phyloP scores from a whole-genome alignment of 2,329 filamentous ascomycete genomes.

The Aspergillus sp. region DNA sequence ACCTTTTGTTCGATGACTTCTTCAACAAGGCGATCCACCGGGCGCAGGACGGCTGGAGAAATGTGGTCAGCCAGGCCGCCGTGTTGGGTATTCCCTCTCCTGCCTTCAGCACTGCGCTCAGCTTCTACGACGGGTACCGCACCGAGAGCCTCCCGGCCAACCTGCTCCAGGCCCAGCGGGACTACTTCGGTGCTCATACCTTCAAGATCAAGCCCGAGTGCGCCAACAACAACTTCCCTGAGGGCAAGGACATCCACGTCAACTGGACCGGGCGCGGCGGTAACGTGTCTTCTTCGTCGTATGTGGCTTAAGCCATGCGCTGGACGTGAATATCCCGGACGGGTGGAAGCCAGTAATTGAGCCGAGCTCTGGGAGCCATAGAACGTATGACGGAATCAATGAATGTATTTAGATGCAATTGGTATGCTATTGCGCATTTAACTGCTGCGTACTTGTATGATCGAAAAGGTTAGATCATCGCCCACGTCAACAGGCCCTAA shows the following conservation, averaged over 20 bases:
- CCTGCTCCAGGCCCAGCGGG: slow-evolving; percentile 95
- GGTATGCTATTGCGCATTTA: slow-evolving; percentile 4
- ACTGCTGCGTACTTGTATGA: slow-evolving; percentile 3
- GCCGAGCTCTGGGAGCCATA: slow-evolving; percentile 10
- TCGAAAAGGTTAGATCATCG: neutral
- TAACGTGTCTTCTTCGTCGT: slow-evolving; percentile 93
- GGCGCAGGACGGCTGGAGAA: slow-evolving; percentile 85
- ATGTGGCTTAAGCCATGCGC: slow-evolving; percentile 66
- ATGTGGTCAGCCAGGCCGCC: slow-evolving; percentile 82
- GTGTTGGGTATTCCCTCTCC: slow-evolving; percentile 93
- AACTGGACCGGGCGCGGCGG: slow-evolving; percentile 99
- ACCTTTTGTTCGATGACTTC: slow-evolving; percentile 97
- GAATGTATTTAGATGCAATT: slow-evolving; percentile 16
- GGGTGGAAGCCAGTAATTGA: neutral
- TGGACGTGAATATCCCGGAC: slow-evolving; percentile 13
- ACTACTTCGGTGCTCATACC: slow-evolving; percentile 96
- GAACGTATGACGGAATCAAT: slow-evolving; percentile 14
- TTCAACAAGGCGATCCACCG: slow-evolving; percentile 99
- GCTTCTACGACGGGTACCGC: slow-evolving; percentile 98
- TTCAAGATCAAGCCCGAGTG: slow-evolving; percentile 78
- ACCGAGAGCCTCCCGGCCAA: slow-evolving; percentile 96
- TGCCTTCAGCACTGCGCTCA: slow-evolving; percentile 91
- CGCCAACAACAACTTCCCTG: slow-evolving; percentile 69
- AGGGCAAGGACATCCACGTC: slow-evolving; percentile 86
- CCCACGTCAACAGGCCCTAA: slow-evolving; percentile 10